Percentiles rank a stretch among this genome's conserved stretches.
Evolutionary conservation across 768 basidiomycete species (phyloP).

Genomic region (Macrolepiota dolichaula): DNA sequence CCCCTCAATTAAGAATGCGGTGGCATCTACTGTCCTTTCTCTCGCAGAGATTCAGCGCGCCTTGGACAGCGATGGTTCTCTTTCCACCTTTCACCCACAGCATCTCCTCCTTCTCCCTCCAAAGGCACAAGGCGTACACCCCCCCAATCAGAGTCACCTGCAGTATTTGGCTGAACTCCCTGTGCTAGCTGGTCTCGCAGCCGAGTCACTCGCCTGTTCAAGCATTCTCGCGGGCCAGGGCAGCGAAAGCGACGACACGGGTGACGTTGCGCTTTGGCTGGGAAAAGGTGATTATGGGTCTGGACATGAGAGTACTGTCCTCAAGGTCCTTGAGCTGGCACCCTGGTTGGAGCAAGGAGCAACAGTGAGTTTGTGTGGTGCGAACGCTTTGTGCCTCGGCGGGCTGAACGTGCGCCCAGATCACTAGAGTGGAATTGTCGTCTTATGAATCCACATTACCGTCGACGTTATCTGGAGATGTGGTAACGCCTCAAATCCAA

Average conservation of each 20-base stretch:
- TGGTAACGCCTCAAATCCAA: not conserved
- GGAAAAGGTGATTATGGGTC: conserved; percentile 34
- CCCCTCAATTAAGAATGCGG: conserved; percentile 1
- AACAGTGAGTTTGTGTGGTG: conserved; percentile 1
- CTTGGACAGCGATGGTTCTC: not conserved
- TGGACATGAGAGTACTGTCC: conserved; percentile 18
- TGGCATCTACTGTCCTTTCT: conserved; percentile 19
- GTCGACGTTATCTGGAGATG: conserved; percentile 2
- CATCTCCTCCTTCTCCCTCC: conserved; percentile 20
- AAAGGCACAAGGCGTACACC: not conserved
- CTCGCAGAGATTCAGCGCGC: conserved; percentile 14
- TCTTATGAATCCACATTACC: conserved; percentile 1
- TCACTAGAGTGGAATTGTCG: not conserved
- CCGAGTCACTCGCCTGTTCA: conserved; percentile 38
- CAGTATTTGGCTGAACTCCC: conserved; percentile 32
- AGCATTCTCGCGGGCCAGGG: conserved; percentile 50
- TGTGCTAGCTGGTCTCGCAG: conserved; percentile 33
- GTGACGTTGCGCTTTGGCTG: conserved; percentile 52
- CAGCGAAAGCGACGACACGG: conserved; percentile 57
- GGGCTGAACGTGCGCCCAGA: not conserved
- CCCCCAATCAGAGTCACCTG: not conserved
- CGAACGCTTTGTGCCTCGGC: not conserved
- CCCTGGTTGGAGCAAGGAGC: conserved; percentile 13
- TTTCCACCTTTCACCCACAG: not conserved
- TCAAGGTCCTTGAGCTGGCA: conserved; percentile 14